A percentile compares a stretch with the other conserved stretches of the same genome.
phyloP scores from a whole-genome alignment of 1,284 basidiomycete genomes.

The Porogramme epimiltina region DNA sequence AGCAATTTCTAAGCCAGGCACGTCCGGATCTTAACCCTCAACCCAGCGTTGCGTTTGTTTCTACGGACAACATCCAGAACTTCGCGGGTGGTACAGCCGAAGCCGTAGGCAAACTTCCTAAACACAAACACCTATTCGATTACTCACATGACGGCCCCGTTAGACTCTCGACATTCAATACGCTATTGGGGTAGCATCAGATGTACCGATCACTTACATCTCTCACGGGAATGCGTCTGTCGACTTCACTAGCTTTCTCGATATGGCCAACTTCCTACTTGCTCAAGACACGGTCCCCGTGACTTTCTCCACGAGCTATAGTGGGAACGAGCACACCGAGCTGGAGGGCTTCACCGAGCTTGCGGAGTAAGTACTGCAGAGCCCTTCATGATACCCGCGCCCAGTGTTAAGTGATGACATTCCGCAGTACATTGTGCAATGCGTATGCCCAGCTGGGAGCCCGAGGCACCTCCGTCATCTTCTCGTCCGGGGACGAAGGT shows the following conservation, averaged over 20 bases:
- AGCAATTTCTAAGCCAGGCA: neutral
- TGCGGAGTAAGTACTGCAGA: slow-evolving; percentile 46
- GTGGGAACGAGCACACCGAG: neutral
- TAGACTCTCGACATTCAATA: slow-evolving; percentile 58
- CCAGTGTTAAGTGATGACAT: neutral
- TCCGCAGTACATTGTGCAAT: slow-evolving; percentile 43
- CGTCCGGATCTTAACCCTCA: neutral
- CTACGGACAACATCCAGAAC: neutral
- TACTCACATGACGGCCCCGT: neutral
- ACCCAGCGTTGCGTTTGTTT: slow-evolving; percentile 35
- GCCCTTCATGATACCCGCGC: neutral
- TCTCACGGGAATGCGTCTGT: slow-evolving; percentile 17
- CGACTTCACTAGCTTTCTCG: slow-evolving; percentile 23
- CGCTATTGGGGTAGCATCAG: slow-evolving; percentile 60
- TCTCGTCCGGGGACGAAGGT: slow-evolving; percentile 65
- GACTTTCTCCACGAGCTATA: slow-evolving; percentile 46
- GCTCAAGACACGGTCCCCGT: slow-evolving; percentile 30
- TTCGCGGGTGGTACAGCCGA: neutral
- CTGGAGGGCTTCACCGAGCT: slow-evolving; percentile 43
- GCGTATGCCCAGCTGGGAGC: slow-evolving; percentile 65
- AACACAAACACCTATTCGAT: slow-evolving; percentile 3
- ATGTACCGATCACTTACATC: slow-evolving; percentile 27
- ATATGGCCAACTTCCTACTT: slow-evolving; percentile 34
- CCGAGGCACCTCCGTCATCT: slow-evolving; percentile 61
- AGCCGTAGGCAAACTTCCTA: slow-evolving; percentile 35